phyloP scores from a whole-genome alignment of 768 basidiomycete genomes.

The Boletus bicolor region DNA sequence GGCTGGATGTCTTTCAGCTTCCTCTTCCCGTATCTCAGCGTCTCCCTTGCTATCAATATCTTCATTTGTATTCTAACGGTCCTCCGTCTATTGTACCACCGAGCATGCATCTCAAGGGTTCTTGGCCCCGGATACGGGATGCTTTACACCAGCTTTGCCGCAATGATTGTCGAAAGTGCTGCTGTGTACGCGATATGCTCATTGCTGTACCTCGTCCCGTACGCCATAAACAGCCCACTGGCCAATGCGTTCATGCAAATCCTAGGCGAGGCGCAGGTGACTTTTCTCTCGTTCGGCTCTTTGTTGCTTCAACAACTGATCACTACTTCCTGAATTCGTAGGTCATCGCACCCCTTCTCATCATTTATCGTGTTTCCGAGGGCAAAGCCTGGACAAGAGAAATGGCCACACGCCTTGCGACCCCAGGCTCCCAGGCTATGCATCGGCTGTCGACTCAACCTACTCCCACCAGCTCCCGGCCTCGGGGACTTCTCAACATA shows the following conservation, averaged over 20 bases:
- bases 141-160: constrained; percentile 32
- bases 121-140: constrained; percentile 27
- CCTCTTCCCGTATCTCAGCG: constrained; percentile 32
- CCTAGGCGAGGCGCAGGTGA: constrained; percentile 31
- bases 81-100: constrained; percentile 30
- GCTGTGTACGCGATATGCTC: constrained; percentile 33
- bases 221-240: constrained; percentile 20
- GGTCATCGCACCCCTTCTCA: constrained; percentile 47
- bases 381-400: constrained; percentile 41
- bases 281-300: background rate
- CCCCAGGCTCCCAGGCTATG: constrained; percentile 4
- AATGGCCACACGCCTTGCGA: constrained; percentile 8
- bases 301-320: background rate
- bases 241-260: constrained; percentile 30
- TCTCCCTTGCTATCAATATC: constrained; percentile 34
- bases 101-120: constrained; percentile 21
- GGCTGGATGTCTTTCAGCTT: constrained; percentile 33
- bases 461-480: background rate
- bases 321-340: constrained; percentile 11
- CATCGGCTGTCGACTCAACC: constrained; percentile 11
- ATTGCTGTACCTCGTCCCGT: constrained; percentile 32
- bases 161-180: constrained; percentile 35
- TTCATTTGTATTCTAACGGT: constrained; percentile 31
- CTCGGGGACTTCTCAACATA: constrained; percentile 5
- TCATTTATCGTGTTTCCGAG: constrained; percentile 46